Evolutionary conservation across 768 basidiomycete genomes (phyloP).

Genomic region (Mrakia hoshinonis): DNA sequence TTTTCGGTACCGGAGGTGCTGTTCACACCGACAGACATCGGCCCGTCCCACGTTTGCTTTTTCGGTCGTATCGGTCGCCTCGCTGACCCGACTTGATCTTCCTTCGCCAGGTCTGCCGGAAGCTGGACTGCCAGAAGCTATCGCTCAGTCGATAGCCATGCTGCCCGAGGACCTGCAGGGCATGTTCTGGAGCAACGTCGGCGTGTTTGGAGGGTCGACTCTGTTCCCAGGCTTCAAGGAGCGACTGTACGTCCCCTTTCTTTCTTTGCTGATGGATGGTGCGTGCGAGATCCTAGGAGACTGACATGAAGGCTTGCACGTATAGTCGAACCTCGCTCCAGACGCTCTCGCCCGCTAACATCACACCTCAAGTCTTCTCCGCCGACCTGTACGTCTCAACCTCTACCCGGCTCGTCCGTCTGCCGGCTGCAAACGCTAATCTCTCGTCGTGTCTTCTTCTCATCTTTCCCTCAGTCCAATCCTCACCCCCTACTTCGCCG

Average conservation of each 20-base stretch:
- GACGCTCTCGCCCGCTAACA: neutral
- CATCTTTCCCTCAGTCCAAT: neutral
- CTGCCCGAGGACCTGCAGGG: conserved; percentile 76
- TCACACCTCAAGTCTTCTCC: neutral
- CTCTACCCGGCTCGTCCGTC: neutral
- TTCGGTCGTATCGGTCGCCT: neutral
- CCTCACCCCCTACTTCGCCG: conserved; percentile 10
- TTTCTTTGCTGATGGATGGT: neutral
- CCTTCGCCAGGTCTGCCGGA: conserved; percentile 59
- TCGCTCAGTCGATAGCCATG: conserved; percentile 64
- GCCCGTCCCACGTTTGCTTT: conserved; percentile 44
- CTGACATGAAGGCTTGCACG: neutral
- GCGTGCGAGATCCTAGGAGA: neutral
- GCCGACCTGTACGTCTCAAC: neutral
- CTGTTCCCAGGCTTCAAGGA: conserved; percentile 63
- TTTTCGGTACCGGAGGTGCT: conserved; percentile 87
- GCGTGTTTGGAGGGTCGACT: conserved; percentile 74
- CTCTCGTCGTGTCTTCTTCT: neutral
- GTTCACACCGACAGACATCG: conserved; percentile 83
- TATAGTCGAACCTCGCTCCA: neutral
- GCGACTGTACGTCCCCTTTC: conserved; percentile 58
- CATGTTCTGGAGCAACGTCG: conserved; percentile 93
- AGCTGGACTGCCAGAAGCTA: conserved; percentile 63
- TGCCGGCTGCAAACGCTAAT: neutral
- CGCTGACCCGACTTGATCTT: neutral